A percentile compares a stretch with the other conserved stretches of the same genome.
These are phyloP conservation scores for Ananas comosus DNA, from an alignment of 176 grass and related monocot genomes.

Conservation along the genomic window DNA sequence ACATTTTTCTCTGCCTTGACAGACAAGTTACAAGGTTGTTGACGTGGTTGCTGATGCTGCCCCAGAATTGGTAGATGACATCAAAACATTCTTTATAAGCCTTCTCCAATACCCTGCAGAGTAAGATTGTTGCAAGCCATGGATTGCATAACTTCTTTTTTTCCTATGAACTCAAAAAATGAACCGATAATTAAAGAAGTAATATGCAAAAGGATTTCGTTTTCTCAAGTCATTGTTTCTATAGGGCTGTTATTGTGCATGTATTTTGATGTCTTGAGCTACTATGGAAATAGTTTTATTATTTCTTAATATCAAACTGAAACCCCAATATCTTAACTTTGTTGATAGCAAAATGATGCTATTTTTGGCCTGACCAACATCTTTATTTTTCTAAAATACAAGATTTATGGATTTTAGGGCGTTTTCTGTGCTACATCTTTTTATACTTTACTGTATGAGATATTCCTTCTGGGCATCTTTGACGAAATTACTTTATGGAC, in stretches of 20 bases:
- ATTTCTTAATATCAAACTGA: too few species aligned
- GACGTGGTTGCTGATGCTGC: constrained; percentile 55
- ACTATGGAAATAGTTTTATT: too few species aligned
- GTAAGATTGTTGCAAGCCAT: constrained; percentile 23
- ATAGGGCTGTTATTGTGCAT: too few species aligned
- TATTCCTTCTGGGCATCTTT: constrained; percentile 13
- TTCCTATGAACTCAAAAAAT: too few species aligned
- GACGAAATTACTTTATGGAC: constrained; percentile 6
- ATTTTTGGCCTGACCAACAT: too few species aligned
- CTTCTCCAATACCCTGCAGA: constrained; percentile 59
- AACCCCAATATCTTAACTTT: too few species aligned
- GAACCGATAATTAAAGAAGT: not conserved
- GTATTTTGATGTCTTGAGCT: too few species aligned
- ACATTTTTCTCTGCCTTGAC: constrained; percentile 18
- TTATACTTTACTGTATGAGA: constrained; percentile 11
- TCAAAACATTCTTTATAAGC: constrained; percentile 72
- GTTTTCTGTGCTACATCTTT: too few species aligned
- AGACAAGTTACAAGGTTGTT: constrained; percentile 59
- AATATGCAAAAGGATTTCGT: not conserved
- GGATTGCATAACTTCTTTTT: too few species aligned
- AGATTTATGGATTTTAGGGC: too few species aligned
- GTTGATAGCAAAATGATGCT: too few species aligned
- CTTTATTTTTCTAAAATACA: too few species aligned
- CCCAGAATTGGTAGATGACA: constrained; percentile 46
- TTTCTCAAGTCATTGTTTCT: not conserved